Conservation (phyloP, 768 basidiomycete genomes). For the Mycena sanguinolenta region DNA sequence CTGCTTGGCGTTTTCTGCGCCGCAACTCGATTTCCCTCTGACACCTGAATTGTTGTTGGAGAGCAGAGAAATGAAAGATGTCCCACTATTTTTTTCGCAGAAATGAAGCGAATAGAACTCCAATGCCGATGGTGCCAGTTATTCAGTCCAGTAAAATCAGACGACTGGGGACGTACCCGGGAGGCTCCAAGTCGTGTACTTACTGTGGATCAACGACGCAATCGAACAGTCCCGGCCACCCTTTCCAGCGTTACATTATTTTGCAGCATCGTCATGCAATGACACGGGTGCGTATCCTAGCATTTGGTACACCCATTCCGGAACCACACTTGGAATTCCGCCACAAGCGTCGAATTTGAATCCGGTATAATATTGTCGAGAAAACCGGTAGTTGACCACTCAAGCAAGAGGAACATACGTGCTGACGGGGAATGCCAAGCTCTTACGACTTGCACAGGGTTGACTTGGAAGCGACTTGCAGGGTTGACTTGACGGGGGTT, state of each 20-base stretch:
- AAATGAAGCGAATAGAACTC: too few relatives aligned
- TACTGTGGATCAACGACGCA: neutral
- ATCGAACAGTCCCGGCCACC: neutral
- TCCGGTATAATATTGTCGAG: neutral
- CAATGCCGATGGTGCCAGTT: too few relatives aligned
- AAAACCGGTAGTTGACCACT: neutral
- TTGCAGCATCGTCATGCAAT: neutral
- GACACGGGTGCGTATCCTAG: neutral
- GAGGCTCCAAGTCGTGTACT: neutral
- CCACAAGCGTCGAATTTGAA: neutral
- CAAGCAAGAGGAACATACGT: neutral
- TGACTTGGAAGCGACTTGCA: too few relatives aligned
- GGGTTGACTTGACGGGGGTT: too few relatives aligned
- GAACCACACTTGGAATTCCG: neutral
- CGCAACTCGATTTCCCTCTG: too few relatives aligned
- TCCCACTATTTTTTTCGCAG: too few relatives aligned
- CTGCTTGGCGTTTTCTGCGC: too few relatives aligned
- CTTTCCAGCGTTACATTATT: neutral
- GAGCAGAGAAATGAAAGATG: too few relatives aligned
- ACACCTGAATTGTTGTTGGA: too few relatives aligned
- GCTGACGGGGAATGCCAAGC: neutral
- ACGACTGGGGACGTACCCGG: neutral
- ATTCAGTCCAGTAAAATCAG: too few relatives aligned
- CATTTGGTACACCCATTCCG: neutral
- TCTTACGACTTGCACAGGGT: too few relatives aligned